Percentiles rank a stretch among this genome's conserved stretches.
Evolutionary conservation across 352 stramenopile species (phyloP).

Genomic region (Phytophthora kernoviae): DNA sequence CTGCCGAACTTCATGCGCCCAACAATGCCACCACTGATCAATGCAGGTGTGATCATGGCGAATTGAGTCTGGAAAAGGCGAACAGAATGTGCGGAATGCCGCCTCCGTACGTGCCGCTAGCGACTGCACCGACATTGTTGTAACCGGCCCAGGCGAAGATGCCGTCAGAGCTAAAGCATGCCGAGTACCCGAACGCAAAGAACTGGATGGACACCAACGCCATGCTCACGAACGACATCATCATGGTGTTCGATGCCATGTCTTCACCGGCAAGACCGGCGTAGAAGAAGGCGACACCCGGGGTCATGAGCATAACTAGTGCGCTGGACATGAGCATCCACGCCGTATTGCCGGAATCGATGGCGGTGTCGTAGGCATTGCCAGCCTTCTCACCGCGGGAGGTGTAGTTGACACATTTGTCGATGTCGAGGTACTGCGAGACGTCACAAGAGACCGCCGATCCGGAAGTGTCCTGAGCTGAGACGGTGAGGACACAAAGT

Average conservation of each 20-base stretch:
- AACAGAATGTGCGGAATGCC: conserved; percentile 76
- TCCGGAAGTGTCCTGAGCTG: conserved; percentile 22
- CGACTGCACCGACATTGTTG: conserved; percentile 51
- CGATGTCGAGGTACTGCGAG: conserved; percentile 48
- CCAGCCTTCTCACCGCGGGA: conserved; percentile 40
- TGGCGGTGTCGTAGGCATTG: conserved; percentile 28
- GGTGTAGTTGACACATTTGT: conserved; percentile 43
- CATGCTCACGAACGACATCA: conserved; percentile 83
- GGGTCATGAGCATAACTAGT: conserved; percentile 80
- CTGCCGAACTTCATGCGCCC: conserved; percentile 85
- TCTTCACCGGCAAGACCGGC: conserved; percentile 73
- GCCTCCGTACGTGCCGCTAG: conserved; percentile 57
- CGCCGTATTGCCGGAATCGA: conserved; percentile 67
- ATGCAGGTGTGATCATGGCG: conserved; percentile 76
- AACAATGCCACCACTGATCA: conserved; percentile 82
- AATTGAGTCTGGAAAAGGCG: conserved; percentile 87
- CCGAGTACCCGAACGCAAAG: conserved; percentile 77
- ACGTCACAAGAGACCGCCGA: conserved; percentile 33
- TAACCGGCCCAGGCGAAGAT: conserved; percentile 70
- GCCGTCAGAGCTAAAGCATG: conserved; percentile 64
- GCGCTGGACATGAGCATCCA: conserved; percentile 68
- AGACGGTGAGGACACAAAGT: conserved; percentile 31
- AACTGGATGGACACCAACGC: conserved; percentile 86
- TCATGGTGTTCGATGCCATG: conserved; percentile 83
- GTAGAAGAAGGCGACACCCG: conserved; percentile 81